A percentile compares a stretch with the other conserved stretches of the same genome.
Conservation (phyloP, 805 yeast genomes). For the Sungouiozyma ichnusensis region DNA sequence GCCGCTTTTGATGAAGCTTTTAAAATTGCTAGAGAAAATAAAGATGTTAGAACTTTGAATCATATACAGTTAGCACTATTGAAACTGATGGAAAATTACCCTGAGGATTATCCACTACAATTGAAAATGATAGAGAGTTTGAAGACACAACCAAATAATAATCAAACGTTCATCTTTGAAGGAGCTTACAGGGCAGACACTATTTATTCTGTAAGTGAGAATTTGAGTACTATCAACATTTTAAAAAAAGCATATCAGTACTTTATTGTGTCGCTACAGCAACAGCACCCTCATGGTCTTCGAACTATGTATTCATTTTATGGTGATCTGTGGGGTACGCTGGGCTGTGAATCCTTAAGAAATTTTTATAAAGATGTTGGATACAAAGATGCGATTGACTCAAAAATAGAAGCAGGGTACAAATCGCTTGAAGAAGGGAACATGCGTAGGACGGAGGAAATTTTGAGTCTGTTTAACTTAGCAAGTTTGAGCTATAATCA, state of each 20-base stretch:
- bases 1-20: slow-evolving; percentile 81
- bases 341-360: slow-evolving; percentile 13
- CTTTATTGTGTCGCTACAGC: slow-evolving; percentile 43
- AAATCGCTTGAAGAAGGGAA: slow-evolving; percentile 11
- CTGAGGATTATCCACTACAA: slow-evolving; percentile 47
- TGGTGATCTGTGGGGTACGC: slow-evolving; percentile 12
- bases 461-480: slow-evolving; percentile 32
- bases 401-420: background rate
- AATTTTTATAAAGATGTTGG: slow-evolving; percentile 8
- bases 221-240: slow-evolving; percentile 35
- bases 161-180: slow-evolving; percentile 31
- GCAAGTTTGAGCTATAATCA: slow-evolving; percentile 24
- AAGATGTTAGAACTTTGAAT: slow-evolving; percentile 62
- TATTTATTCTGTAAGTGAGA: slow-evolving; percentile 41
- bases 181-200: slow-evolving; percentile 61
- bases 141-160: slow-evolving; percentile 23
- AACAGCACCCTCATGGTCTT: slow-evolving; percentile 12
- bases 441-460: slow-evolving; percentile 34
- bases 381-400: background rate
- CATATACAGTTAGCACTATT: slow-evolving; percentile 66
- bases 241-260: slow-evolving; percentile 51
- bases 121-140: slow-evolving; percentile 53
- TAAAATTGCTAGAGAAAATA: slow-evolving; percentile 75
- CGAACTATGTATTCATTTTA: slow-evolving; percentile 3
- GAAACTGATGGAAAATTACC: slow-evolving; percentile 58